A percentile compares a stretch with the other conserved stretches of the same genome.
These are phyloP conservation scores for Tarenaya hassleriana DNA, from an alignment of 345 rosid species.

Conservation along the genomic window DNA sequence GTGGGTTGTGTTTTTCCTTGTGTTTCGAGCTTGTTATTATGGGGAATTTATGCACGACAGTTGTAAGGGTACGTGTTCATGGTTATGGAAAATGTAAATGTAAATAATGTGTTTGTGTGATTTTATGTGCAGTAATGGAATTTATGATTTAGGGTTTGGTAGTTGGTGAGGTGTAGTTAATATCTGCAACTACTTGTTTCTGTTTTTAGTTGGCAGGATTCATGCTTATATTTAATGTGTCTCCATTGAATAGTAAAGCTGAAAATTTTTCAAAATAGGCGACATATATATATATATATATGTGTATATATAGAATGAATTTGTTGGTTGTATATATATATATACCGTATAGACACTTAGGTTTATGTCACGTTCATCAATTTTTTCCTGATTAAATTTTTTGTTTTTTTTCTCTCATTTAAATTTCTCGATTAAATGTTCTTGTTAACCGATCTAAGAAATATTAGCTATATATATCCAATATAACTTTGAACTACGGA, in stretches of 20 bases:
- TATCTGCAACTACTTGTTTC: constrained; percentile 46
- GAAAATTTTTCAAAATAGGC: constrained; percentile 8
- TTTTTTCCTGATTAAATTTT: too few species aligned
- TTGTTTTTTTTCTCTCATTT: too few species aligned
- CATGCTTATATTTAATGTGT: constrained; percentile 39
- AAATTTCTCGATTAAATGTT: too few species aligned
- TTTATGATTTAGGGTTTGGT: constrained; percentile 19
- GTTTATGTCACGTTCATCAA: too few species aligned
- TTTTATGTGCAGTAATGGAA: constrained; percentile 23
- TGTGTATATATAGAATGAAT: too few species aligned
- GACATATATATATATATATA: too few species aligned
- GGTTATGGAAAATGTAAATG: constrained; percentile 19
- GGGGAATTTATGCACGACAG: background rate
- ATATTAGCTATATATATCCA: too few species aligned
- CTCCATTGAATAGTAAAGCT: too few species aligned
- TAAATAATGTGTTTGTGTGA: constrained; percentile 15
- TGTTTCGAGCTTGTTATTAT: background rate
- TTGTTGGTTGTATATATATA: too few species aligned
- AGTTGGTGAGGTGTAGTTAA: constrained; percentile 51
- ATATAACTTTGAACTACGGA: too few species aligned
- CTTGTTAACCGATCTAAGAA: too few species aligned
- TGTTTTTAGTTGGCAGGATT: constrained; percentile 49
- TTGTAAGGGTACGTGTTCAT: constrained; percentile 18
- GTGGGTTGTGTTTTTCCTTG: background rate
- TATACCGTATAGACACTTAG: too few species aligned